Base-by-base conservation (phyloP, 2,329 filamentous ascomycete genomes). In the Colletotrichum ledebouriae region DNA sequence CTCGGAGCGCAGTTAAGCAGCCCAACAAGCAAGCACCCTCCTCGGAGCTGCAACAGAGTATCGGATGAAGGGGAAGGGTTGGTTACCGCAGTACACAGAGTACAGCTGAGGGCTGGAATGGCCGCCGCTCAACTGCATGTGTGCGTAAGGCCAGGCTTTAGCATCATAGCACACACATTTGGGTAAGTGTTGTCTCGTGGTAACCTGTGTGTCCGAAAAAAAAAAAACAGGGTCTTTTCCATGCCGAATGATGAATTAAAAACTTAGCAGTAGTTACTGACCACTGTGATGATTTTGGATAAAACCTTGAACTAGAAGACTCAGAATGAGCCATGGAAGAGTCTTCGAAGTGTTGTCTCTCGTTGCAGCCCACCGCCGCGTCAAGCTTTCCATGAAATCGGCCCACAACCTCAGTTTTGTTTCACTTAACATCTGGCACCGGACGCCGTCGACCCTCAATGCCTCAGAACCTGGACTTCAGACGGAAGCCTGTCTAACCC, bases 331-430 rank as follows among this genome's bases (percentile, higher is more conserved):
- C 22, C 22, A 4, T 22, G 22, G 22, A 3, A n/a, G n/a, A n/a
- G n/a, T n/a, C n/a, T n/a, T n/a, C n/a, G n/a, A n/a, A 4, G 25
- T 25, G 25, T 5, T 25, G 25, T 25, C 25, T 25, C 3, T 25
- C 17, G 47, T 22, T 20, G 56, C 56, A 65, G 56, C 37, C 62
- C 56, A 50, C 61, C 15, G 49, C 53, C 33, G 34, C n/a, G 46
- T 56, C 65, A 65, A 50, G 49, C 55, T 68, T 65, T 56, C n/a
- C 13, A 25, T 13, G 33, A 34, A 56, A 42, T 65, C 55, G 25
- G 53, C 42, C 62, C 66, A 49, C 57, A 25, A 69, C 56, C 41
- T 67, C 66, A 44, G 47, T 67, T 66, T 67, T 67, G 67, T 69
- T 69, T 69, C 67, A 69, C 56, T 67, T 58, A 61, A 67, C 49